Percentiles rank a stretch among this genome's conserved stretches.
Conservation (phyloP, 176 grass and related monocot genomes). For the Metroxylon sagu region DNA sequence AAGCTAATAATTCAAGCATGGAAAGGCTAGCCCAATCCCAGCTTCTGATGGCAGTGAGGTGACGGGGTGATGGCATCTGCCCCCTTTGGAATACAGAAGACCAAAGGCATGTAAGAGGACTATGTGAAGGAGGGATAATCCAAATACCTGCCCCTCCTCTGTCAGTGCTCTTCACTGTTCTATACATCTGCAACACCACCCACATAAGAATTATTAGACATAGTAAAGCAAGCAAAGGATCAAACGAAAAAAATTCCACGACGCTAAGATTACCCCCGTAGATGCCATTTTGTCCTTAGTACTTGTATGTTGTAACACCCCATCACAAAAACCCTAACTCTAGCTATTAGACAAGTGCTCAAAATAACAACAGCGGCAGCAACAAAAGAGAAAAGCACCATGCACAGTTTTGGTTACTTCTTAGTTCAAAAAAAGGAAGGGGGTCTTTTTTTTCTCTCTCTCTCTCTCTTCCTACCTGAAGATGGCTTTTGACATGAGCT, state of each 20-base stretch:
- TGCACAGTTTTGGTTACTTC: conserved; percentile 12
- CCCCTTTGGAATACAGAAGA: neutral
- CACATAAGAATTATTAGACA: neutral
- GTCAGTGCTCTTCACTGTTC: conserved; percentile 18
- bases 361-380: no score
- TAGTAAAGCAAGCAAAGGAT: neutral
- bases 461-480: conserved; percentile 54
- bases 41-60: conserved; percentile 1
- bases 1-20: conserved; percentile 30
- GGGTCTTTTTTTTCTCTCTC: neutral
- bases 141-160: conserved; percentile 6
- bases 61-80: conserved; percentile 1
- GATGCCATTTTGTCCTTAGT: conserved; percentile 7
- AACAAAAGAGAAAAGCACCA: conserved; percentile 3
- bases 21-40: conserved; percentile 20
- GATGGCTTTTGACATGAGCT: conserved; percentile 97
- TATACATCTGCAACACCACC: conserved; percentile 16
- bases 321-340: conserved; percentile 2
- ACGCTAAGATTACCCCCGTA: neutral
- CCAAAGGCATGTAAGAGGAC: neutral
- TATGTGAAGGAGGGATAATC: conserved; percentile 3
- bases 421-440: neutral
- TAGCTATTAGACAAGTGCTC: neutral
- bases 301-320: neutral
- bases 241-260: no score